Percentiles rank a stretch among this genome's conserved stretches.
phyloP scores from a whole-genome alignment of 495 filamentous ascomycete genomes.

The Penicillium alfredii region DNA sequence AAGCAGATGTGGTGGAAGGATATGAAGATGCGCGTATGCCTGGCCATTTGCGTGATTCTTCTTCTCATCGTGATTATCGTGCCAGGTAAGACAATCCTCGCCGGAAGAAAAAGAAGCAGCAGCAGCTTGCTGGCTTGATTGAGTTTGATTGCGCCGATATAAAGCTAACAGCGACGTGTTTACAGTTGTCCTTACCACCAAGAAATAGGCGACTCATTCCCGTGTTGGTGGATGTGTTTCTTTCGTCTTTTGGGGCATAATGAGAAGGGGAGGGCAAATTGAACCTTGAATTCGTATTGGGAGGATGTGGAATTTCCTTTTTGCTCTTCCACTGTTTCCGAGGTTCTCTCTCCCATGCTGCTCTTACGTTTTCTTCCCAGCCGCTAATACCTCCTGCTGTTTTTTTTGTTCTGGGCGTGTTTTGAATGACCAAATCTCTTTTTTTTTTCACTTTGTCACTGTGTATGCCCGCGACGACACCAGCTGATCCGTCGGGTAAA shows the following conservation, averaged over 20 bases:
- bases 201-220: too few relatives aligned
- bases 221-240: too few relatives aligned
- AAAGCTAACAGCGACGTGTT: too few relatives aligned
- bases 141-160: too few relatives aligned
- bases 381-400: constrained; percentile 42
- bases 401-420: constrained; percentile 34
- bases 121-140: too few relatives aligned
- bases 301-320: constrained; percentile 28
- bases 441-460: constrained; percentile 28
- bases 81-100: constrained; percentile 55
- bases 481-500: constrained; percentile 28
- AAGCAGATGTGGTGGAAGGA: constrained; percentile 97
- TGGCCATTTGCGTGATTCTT: constrained; percentile 81
- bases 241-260: too few relatives aligned
- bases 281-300: constrained; percentile 29
- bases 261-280: too few relatives aligned
- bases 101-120: too few relatives aligned
- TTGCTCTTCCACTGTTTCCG: constrained; percentile 27
- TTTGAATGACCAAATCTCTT: constrained; percentile 40
- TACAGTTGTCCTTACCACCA: too few relatives aligned
- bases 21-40: constrained; percentile 99
- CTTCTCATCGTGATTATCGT: constrained; percentile 89
- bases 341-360: constrained; percentile 29
- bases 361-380: constrained; percentile 32
- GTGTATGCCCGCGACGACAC: constrained; percentile 28